Percentiles rank a stretch among this genome's conserved stretches.
These are phyloP conservation scores for Saccharomycopsis sp. DNA, from an alignment of 805 yeast species.

Conservation along the genomic window DNA sequence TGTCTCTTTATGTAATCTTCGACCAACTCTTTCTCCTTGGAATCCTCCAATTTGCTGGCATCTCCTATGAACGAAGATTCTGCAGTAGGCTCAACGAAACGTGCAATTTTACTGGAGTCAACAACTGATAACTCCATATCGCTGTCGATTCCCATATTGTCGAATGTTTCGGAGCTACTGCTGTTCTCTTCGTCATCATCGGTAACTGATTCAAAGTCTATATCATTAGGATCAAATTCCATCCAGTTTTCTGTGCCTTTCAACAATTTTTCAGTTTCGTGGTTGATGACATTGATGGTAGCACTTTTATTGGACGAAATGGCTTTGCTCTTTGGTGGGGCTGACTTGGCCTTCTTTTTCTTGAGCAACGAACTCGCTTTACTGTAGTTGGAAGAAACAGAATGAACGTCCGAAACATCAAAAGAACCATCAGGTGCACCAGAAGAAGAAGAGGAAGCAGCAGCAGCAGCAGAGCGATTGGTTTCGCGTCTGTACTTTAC, in stretches of 20 bases:
- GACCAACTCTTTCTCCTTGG: conserved; percentile 11
- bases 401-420: not conserved
- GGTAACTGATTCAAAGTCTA: not conserved
- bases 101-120: not conserved
- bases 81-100: conserved; percentile 3
- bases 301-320: conserved; percentile 1
- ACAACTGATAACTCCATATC: conserved; percentile 1
- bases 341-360: too few relatives aligned
- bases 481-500: conserved; percentile 28
- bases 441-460: not conserved
- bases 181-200: conserved; percentile 4
- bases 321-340: not conserved
- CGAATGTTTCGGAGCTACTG: conserved; percentile 6
- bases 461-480: not conserved
- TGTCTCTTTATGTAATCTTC: conserved; percentile 16
- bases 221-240: conserved; percentile 8
- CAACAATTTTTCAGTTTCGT: conserved; percentile 19
- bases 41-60: not conserved
- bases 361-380: not conserved
- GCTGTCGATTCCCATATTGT: conserved; percentile 14
- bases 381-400: not conserved
- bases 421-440: not conserved
- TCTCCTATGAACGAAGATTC: not conserved
- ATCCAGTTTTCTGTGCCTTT: conserved; percentile 18
- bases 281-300: conserved; percentile 10